Conservation (phyloP, 1,284 basidiomycete species). For the Somion occarium region DNA sequence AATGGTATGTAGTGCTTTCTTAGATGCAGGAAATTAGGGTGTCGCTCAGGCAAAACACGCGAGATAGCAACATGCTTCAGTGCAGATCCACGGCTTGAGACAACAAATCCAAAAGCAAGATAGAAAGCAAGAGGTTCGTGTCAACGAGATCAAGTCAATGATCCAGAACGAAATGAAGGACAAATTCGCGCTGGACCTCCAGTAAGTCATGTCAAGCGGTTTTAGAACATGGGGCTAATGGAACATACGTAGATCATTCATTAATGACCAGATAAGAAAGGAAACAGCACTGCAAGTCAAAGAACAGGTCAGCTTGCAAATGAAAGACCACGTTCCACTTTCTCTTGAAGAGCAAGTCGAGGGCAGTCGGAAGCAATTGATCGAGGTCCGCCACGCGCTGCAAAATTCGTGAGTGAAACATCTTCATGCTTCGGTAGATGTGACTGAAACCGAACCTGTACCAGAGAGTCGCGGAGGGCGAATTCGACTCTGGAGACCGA, state of each 20-base stretch:
- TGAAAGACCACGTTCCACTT: constrained; percentile 41
- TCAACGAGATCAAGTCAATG: constrained; percentile 31
- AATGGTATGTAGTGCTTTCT: constrained; percentile 20
- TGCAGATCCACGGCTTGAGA: constrained; percentile 28
- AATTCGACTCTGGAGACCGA: constrained; percentile 40
- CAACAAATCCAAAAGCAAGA: constrained; percentile 33
- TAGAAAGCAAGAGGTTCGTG: constrained; percentile 27
- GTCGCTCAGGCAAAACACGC: background rate
- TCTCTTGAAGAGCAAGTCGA: constrained; percentile 39
- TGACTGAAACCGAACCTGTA: no score
- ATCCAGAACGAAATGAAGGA: constrained; percentile 32
- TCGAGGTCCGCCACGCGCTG: constrained; percentile 38
- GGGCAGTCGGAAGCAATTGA: constrained; percentile 38
- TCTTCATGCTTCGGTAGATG: no score
- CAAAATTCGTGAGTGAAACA: constrained; percentile 46
- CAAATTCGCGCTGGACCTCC: constrained; percentile 26
- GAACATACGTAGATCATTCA: constrained; percentile 32
- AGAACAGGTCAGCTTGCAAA: constrained; percentile 41
- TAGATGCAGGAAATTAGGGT: background rate
- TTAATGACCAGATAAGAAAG: constrained; percentile 31
- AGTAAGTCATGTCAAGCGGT: constrained; percentile 25
- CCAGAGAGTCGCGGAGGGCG: constrained; percentile 45
- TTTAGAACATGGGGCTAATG: no score
- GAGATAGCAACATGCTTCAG: constrained; percentile 26
- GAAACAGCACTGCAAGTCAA: constrained; percentile 39